Conservation (phyloP, 345 rosid species). For the Citrus glauca region DNA sequence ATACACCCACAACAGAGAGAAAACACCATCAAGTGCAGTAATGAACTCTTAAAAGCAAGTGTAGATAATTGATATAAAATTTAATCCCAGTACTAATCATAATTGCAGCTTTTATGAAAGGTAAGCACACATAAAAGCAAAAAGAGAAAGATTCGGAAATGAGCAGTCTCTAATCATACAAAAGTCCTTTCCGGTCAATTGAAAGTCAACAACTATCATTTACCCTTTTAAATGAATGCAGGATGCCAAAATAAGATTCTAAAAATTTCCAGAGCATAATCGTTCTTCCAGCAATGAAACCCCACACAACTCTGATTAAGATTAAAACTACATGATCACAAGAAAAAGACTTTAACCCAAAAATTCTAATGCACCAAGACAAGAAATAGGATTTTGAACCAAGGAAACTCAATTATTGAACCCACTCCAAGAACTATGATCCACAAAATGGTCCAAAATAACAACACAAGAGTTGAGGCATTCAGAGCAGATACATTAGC, state of each 20-base stretch:
- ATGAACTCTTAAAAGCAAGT: not conserved
- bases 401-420: not conserved
- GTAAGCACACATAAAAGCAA: not conserved
- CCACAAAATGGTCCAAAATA: not conserved
- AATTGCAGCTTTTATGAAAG: not conserved
- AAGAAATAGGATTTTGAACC: not conserved
- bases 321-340: not conserved
- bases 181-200: not conserved
- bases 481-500: not conserved
- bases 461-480: not conserved
- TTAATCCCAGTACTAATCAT: not conserved
- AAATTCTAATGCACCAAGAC: not conserved
- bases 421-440: not conserved
- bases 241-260: not conserved
- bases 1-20: not conserved
- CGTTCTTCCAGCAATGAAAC: not conserved
- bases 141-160: not conserved
- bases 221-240: not conserved
- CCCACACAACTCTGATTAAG: not conserved
- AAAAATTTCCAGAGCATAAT: not conserved
- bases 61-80: not conserved
- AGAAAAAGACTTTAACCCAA: not conserved
- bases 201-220: not conserved
- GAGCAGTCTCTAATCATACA: not conserved
- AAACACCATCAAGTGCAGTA: slow-evolving; percentile 2